Conservation (phyloP, 2,329 filamentous ascomycete species). For the Camillea tinctor region DNA sequence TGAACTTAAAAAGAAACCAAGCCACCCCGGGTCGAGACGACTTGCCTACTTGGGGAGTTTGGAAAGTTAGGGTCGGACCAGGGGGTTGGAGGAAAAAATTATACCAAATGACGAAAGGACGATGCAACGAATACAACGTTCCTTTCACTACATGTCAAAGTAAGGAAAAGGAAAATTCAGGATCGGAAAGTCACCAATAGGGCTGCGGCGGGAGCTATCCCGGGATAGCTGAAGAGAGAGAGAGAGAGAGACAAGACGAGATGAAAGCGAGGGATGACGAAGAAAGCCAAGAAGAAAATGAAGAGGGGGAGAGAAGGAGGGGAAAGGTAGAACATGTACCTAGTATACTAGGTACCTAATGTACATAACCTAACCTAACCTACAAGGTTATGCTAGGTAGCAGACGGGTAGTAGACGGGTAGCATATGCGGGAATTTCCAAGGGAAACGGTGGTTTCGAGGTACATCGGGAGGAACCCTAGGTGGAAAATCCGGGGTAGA, state of each 20-base stretch:
- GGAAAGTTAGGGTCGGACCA: no score
- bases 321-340: no score
- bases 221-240: not conserved
- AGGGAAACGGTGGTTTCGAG: not conserved
- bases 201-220: not conserved
- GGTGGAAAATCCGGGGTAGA: not conserved
- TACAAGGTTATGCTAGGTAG: no score
- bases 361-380: no score
- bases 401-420: not conserved
- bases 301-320: no score
- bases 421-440: not conserved
- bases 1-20: not conserved
- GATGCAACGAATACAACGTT: not conserved
- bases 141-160: not conserved
- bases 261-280: not conserved
- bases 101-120: not conserved
- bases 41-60: no score
- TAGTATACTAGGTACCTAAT: no score
- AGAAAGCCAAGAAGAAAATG: no score
- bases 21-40: not conserved
- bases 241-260: not conserved
- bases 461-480: not conserved
- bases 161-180: not conserved
- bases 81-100: not conserved
- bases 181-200: not conserved